phyloP scores from a whole-genome alignment of 306 rosid genomes.

The barrel medic (Medicago truncatula) region DNA sequence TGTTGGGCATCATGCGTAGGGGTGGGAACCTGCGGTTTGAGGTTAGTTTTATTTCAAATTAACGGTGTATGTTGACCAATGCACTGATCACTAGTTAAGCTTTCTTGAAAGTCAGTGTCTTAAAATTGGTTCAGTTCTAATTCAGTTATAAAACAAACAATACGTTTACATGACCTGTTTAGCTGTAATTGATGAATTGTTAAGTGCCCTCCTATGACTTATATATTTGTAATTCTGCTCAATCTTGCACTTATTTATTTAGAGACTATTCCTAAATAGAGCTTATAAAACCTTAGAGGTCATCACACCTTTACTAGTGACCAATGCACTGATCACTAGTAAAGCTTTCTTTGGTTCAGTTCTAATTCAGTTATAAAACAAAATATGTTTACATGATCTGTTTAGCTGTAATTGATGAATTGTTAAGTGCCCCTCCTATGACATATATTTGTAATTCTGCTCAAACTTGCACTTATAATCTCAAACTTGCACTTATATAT shows the following conservation, averaged over 20 bases:
- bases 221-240: background rate
- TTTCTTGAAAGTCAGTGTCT: constrained; percentile 8
- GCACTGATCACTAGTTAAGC: constrained; percentile 16
- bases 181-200: background rate
- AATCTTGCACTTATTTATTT: too few relatives aligned
- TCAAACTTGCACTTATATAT: background rate
- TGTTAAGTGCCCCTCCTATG: background rate
- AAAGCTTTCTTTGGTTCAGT: constrained; percentile 24
- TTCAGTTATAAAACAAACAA: constrained; percentile 14
- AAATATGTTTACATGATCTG: constrained; percentile 26
- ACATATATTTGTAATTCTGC: background rate
- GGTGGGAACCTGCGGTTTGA: constrained; percentile 85
- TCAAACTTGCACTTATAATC: background rate
- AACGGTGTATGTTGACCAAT: constrained; percentile 21
- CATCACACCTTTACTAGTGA: too few relatives aligned
- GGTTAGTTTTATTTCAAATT: constrained; percentile 61
- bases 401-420: background rate
- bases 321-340: constrained; percentile 28
- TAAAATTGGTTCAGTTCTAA: constrained; percentile 19
- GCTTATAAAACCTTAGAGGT: background rate
- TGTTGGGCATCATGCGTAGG: constrained; percentile 88
- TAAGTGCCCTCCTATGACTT: background rate
- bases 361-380: constrained; percentile 5
- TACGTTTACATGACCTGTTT: constrained; percentile 17
- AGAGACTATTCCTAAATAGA: background rate